Conservation (phyloP, 163 green algal species). For the Chlamydomonas reinhardtii region DNA sequence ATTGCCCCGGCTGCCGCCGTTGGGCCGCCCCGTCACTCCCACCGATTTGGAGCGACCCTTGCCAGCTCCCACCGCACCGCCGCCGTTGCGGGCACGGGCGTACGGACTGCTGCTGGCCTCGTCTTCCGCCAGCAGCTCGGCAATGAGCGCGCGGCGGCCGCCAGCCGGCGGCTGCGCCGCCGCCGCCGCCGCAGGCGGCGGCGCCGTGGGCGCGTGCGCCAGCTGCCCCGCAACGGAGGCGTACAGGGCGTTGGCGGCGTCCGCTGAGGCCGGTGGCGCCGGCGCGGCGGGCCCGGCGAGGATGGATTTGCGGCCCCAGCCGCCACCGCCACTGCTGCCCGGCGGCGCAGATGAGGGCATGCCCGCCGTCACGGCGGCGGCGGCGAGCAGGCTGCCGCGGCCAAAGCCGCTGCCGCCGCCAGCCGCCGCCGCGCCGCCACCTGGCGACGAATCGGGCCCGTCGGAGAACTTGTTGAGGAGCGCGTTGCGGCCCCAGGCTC, state of each 20-base stretch:
- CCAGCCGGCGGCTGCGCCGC: background rate
- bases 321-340: conserved; percentile 1
- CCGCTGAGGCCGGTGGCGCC: background rate
- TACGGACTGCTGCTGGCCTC: background rate
- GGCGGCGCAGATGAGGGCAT: background rate
- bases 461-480: conserved; percentile 25
- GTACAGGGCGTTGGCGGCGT: background rate
- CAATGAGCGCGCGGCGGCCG: conserved; percentile 19
- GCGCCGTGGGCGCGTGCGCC: too few relatives aligned
- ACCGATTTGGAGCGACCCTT: conserved; percentile 29
- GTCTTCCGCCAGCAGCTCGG: conserved; percentile 17
- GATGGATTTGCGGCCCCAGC: conserved; percentile 36
- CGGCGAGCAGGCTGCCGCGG: background rate
- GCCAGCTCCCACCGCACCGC: background rate
- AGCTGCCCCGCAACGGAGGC: too few relatives aligned
- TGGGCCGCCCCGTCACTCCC: background rate
- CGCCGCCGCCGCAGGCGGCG: background rate
- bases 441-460: background rate
- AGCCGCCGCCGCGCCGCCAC: background rate
- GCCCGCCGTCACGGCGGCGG: background rate
- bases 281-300: background rate
- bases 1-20: conserved; percentile 25
- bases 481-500: conserved; percentile 12
- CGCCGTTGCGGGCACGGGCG: background rate
- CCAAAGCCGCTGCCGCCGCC: conserved; percentile 11